Evolutionary conservation across 768 basidiomycete genomes (phyloP), one percentile per base, ranked within the genome.

Genomic region (Boletus sensibilis): DNA sequence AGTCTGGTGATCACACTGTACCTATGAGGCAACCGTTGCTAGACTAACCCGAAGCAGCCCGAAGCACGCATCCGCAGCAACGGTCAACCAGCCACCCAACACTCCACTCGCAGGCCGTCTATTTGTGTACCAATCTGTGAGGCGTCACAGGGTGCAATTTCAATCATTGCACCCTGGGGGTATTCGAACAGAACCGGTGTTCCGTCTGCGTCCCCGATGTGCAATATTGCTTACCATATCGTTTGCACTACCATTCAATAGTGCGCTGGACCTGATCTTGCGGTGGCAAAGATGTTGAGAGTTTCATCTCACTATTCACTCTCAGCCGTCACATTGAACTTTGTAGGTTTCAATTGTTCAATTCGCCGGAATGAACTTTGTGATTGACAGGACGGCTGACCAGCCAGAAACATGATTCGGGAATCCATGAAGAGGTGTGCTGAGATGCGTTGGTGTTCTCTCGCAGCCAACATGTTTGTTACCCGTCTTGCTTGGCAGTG

Each of bases 291-390:
- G 5, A 34, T 12, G 23, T 38, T 11, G 18, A 12, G 20, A 33
- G 12, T 18, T 45, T 52, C 29, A 52, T 52, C 11, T 49, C 23
- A 23, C 23, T 12, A 9, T 51, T 18, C 53, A 16, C 41, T 34
- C 34, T 34, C 18, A 20, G 33, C 35, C 10, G 27, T 31, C 41
- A 58, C 37, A 59, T 58, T 52, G 47, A 58, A 51, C 57, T 59
- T 34, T 38, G 47, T 44, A 34, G 29, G 16, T 21, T 23, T 23
- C 21, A 11, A 37, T 29, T 4, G 23, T 27, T 33, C 38, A 40
- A 25, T 35, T 41, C 41, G 4, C 45, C 46, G 34, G 20, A 20
- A 57, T 57, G 46, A 49, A 45, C 33, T 10, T 27, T 29, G 49
- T 38, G 55, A 46, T n/a, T 51, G 37, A 34, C 48, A 59, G 21